phyloP scores from a whole-genome alignment of 345 rosid genomes.

The Melaleuca alternifolia region DNA sequence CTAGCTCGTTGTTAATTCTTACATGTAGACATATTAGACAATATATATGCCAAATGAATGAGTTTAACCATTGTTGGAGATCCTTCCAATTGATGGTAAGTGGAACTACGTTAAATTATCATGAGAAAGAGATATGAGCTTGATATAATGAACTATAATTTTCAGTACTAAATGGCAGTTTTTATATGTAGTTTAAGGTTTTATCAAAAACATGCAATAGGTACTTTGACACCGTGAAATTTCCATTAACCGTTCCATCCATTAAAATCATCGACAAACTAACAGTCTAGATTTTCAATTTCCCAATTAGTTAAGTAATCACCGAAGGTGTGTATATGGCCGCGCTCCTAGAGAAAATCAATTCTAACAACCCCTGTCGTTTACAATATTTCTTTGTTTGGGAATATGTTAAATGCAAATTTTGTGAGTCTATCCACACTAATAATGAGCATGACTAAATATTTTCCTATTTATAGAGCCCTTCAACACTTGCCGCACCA shows the following conservation, averaged over 20 bases:
- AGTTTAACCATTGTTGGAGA: neutral
- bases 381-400: neutral
- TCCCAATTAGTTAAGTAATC: neutral
- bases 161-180: neutral
- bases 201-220: neutral
- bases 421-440: neutral
- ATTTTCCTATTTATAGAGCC: neutral
- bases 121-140: neutral
- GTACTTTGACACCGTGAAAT: neutral
- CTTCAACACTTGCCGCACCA: neutral
- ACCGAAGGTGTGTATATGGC: accelerated
- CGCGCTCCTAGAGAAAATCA: neutral
- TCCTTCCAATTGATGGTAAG: neutral
- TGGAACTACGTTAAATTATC: neutral
- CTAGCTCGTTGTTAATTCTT: neutral
- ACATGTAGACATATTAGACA: neutral
- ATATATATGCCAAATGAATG: neutral
- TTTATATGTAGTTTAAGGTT: neutral
- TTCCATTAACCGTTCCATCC: neutral
- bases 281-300: neutral
- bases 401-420: neutral
- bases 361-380: neutral
- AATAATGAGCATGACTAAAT: neutral
- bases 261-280: neutral
- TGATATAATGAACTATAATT: neutral